Evolutionary conservation across 305 asterid species (phyloP), one percentile per base, ranked within the genome.

Genomic region (Coffea humblotiana): DNA sequence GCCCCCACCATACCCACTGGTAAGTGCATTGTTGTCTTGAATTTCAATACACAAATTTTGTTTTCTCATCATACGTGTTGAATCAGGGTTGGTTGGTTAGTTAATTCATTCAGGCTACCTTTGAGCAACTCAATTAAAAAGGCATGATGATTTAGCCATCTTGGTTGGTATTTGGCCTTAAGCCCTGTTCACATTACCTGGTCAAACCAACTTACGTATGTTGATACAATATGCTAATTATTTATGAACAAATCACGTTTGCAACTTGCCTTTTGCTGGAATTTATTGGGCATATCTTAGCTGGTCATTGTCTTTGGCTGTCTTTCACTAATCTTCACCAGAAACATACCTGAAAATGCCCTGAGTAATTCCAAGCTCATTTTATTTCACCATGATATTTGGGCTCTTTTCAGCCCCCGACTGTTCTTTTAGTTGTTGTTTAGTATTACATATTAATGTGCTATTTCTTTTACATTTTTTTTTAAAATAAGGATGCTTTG

Each of bases 1-100:
- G 83, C 94, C 95, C 74, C 99, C 97, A 40, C 98, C 99, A 9
- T 95, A 92, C 82, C 74, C 92, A 49, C 86, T 91, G 84, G 99
- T 95, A 89, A 86, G 90, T 67, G 37, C 69, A 16, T 19, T 65
- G 52, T 7, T 51, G 13, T 64, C 58, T 32, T 4, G 35, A 66
- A 37, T 43, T 27, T 13, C 21, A 0, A 4, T 2, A 72, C 16
- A 64, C 14, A 15, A 12, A 56, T 48, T 35, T 48, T 3, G 19
- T 21, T 25, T 48, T 67, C 69, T 68, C 47, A 1, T 70, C 18
- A 8, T 82, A 65, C 48, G 19, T 54, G 18, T 23, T n/a, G 64
- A 71, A 49, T 43, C 77, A 1, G 64, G 47, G 37, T 63, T 76
- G 10, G 27, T 76, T 76, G 10, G 25, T 0, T 1, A 18, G 25